phyloP scores from a whole-genome alignment of 2,329 filamentous ascomycete genomes.

The Orbilia quercus region DNA sequence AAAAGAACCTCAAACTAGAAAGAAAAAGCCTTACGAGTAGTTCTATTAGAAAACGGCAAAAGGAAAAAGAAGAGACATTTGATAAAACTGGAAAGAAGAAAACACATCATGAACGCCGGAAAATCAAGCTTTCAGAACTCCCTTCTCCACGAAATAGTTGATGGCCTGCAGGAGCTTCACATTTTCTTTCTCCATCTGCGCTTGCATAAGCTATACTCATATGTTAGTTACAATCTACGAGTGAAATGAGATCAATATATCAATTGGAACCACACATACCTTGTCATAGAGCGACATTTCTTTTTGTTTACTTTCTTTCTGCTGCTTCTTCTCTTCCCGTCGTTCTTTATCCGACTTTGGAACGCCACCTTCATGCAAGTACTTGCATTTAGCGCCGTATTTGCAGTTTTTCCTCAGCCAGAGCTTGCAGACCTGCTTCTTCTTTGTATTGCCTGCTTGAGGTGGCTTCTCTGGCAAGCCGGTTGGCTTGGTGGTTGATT shows the following conservation, averaged over 20 bases:
- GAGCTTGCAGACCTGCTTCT: conserved; percentile 53
- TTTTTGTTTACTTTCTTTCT: conserved; percentile 48
- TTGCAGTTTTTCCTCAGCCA: conserved; percentile 53
- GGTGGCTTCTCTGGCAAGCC: conserved; percentile 48
- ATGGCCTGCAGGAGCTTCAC: conserved; percentile 52
- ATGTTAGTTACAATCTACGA: conserved; percentile 20
- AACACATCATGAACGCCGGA: background rate
- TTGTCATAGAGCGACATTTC: conserved; percentile 50
- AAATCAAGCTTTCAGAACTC: conserved; percentile 42
- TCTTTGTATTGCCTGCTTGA: conserved; percentile 36
- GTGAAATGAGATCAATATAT: background rate
- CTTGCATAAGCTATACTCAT: conserved; percentile 43
- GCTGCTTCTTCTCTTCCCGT: conserved; percentile 53
- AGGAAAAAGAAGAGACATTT: background rate
- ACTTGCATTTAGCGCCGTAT: conserved; percentile 54
- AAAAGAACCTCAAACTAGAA: background rate
- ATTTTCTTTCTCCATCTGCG: conserved; percentile 54
- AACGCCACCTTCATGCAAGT: conserved; percentile 53
- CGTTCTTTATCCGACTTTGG: conserved; percentile 53
- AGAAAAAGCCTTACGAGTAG: background rate
- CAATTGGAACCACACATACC: conserved; percentile 17
- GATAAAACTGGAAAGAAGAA: background rate
- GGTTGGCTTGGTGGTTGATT: conserved; percentile 41
- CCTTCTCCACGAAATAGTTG: conserved; percentile 51
- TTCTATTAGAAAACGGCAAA: conserved; percentile 2